Percentiles rank a stretch among this genome's conserved stretches.
Conservation (phyloP, 768 basidiomycete species). For the Serendipita sp. region DNA sequence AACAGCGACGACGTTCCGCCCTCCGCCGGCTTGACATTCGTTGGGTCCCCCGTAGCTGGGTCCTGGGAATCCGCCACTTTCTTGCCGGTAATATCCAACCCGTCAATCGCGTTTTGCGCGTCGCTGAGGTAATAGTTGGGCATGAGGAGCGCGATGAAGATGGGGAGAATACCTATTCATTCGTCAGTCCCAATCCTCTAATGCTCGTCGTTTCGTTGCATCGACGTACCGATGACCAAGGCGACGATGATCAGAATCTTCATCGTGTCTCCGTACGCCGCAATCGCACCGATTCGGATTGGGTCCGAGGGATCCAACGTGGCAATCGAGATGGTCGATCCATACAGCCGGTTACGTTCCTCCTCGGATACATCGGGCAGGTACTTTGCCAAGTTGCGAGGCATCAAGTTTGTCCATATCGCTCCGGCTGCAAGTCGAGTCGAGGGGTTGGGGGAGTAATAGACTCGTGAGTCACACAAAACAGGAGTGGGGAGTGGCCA, state of each 20-base stretch:
- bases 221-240: not conserved
- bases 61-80: conserved; percentile 16
- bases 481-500: too few species aligned
- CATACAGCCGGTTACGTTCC: conserved; percentile 34
- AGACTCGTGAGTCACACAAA: too few species aligned
- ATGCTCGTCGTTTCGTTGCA: too few species aligned
- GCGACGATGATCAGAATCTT: conserved; percentile 15
- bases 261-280: conserved; percentile 44
- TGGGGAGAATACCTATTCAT: conserved; percentile 33
- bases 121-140: conserved; percentile 54
- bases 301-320: conserved; percentile 36
- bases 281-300: conserved; percentile 47
- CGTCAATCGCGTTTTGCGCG: conserved; percentile 51
- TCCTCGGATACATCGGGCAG: conserved; percentile 34
- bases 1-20: too few species aligned
- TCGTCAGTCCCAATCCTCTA: too few species aligned
- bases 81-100: not conserved
- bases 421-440: conserved; percentile 31
- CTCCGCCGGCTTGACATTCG: too few species aligned
- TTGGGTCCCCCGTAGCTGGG: too few species aligned
- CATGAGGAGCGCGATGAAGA: conserved; percentile 43
- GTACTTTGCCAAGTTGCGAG: conserved; percentile 36
- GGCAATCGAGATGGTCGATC: conserved; percentile 38
- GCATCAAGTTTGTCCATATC: conserved; percentile 56
- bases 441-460: not conserved